Conservation (phyloP, 2,329 filamentous ascomycete species). For the Fusarium mundagurra region DNA sequence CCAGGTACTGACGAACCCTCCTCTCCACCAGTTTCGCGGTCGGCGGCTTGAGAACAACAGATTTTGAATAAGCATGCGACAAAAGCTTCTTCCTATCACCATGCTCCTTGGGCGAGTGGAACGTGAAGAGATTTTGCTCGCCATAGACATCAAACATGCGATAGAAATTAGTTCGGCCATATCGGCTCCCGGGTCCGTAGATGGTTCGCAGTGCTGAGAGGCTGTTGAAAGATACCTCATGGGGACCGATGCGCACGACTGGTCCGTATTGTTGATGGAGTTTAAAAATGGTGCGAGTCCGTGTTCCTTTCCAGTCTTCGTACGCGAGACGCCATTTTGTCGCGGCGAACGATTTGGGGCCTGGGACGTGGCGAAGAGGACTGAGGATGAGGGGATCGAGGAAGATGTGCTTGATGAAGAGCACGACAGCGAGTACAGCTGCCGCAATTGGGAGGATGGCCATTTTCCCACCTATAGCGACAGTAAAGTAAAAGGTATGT, state of each 20-base stretch:
- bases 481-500: background rate
- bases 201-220: constrained; percentile 60
- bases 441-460: background rate
- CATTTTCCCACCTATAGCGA: background rate
- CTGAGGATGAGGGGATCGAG: constrained; percentile 16
- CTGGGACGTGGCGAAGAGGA: constrained; percentile 30
- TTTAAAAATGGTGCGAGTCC: constrained; percentile 52
- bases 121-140: constrained; percentile 62
- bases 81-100: constrained; percentile 62
- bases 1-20: constrained; percentile 24
- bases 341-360: constrained; percentile 53
- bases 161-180: constrained; percentile 61
- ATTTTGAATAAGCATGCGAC: constrained; percentile 63
- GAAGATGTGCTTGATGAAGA: constrained; percentile 11
- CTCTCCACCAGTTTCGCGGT: constrained; percentile 29
- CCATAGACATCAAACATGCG: constrained; percentile 66
- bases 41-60: constrained; percentile 45
- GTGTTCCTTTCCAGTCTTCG: constrained; percentile 55
- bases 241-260: constrained; percentile 58
- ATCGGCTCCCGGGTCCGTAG: constrained; percentile 63
- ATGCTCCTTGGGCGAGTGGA: constrained; percentile 55
- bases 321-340: constrained; percentile 57
- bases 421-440: background rate
- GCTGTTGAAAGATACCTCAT: constrained; percentile 55
- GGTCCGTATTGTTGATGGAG: constrained; percentile 59